A percentile compares a stretch with the other conserved stretches of the same genome.
Evolutionary conservation across 148 eudicot genomes (phyloP).

Genomic region (Persicaria maculosa): DNA sequence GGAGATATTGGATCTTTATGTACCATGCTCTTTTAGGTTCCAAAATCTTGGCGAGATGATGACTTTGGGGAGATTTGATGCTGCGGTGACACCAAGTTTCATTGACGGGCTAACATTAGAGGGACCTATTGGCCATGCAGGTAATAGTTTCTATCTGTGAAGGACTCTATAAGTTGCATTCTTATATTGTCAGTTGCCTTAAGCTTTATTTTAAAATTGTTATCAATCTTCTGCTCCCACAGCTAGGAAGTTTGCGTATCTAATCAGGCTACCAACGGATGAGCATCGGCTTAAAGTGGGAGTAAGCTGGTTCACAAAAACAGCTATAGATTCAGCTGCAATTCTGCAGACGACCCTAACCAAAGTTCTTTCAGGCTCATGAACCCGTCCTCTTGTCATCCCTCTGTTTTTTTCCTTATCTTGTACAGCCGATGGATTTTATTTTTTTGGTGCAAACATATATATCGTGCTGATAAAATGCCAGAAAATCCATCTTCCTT

Average conservation of each 20-base stretch:
- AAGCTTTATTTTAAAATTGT: neutral
- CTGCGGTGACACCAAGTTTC: slow-evolving; percentile 84
- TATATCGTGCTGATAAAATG: neutral
- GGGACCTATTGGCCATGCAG: slow-evolving; percentile 85
- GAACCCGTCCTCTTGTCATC: neutral
- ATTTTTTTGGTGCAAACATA: neutral
- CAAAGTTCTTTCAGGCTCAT: slow-evolving; percentile 56
- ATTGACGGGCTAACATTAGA: slow-evolving; percentile 80
- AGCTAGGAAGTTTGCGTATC: slow-evolving; percentile 90
- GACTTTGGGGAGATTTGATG: slow-evolving; percentile 83
- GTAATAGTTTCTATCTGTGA: slow-evolving; percentile 26
- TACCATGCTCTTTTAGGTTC: slow-evolving; percentile 36
- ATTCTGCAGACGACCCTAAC: slow-evolving; percentile 51
- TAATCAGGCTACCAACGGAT: slow-evolving; percentile 81
- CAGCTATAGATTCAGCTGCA: slow-evolving; percentile 78
- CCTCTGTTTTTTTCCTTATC: neutral
- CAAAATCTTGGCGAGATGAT: slow-evolving; percentile 99
- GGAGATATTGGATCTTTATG: neutral
- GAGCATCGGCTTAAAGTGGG: slow-evolving; percentile 93
- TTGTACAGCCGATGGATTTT: neutral
- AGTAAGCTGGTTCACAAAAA: slow-evolving; percentile 81
- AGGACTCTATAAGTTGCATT: neutral
- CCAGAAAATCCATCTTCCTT: neutral
- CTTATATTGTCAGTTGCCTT: neutral
- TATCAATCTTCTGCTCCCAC: slow-evolving; percentile 18